Percentiles rank a stretch among this genome's conserved stretches.
Conservation (phyloP, 148 eudicot genomes). For the Vaccinium vitisidaea region DNA sequence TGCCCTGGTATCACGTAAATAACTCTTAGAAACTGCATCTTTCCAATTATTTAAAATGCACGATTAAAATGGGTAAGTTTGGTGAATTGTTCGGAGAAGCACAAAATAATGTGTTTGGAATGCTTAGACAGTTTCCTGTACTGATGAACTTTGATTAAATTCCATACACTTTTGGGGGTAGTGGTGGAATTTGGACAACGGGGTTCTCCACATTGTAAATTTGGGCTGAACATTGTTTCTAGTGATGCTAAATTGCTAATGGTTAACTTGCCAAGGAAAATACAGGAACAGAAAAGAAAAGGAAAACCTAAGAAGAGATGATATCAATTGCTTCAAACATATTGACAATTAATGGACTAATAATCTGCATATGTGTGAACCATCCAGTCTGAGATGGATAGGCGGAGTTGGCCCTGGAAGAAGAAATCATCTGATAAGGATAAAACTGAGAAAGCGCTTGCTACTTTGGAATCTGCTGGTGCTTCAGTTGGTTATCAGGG, state of each 20-base stretch:
- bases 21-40: not conserved
- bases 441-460: constrained; percentile 58
- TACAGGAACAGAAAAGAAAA: not conserved
- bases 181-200: not conserved
- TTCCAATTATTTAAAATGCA: not conserved
- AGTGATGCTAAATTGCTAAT: not conserved
- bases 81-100: not conserved
- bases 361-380: not conserved
- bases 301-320: not conserved
- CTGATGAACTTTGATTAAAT: not conserved
- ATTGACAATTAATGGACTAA: not conserved
- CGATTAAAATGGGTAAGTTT: not conserved
- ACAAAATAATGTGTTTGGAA: not conserved
- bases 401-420: constrained; percentile 98
- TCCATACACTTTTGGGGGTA: not conserved
- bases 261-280: not conserved
- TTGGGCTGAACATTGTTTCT: not conserved
- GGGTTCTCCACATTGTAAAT: not conserved
- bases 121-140: not conserved
- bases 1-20: not conserved
- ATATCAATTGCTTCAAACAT: not conserved
- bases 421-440: constrained; percentile 85
- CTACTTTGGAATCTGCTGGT: constrained; percentile 55
- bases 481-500: constrained; percentile 46
- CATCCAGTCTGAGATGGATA: constrained; percentile 61